Percentiles rank a stretch among this genome's conserved stretches.
These are phyloP conservation scores for Solanum paucissectum DNA, from an alignment of 257 asterid species.

Conservation along the genomic window DNA sequence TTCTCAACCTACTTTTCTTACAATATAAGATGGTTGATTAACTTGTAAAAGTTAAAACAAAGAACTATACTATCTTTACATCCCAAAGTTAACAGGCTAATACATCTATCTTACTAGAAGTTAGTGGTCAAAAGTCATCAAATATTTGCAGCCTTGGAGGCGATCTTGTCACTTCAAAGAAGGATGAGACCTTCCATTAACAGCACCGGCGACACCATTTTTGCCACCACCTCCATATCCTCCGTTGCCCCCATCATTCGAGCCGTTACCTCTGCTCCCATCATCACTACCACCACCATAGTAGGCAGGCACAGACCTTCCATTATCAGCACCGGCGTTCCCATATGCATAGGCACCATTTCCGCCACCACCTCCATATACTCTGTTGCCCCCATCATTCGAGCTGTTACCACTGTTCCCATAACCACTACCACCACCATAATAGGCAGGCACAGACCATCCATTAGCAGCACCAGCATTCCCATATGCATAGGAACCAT, in stretches of 20 bases:
- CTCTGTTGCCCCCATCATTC: too few species aligned
- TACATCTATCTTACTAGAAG: neutral
- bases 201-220: neutral
- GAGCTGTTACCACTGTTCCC: too few species aligned
- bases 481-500: slow-evolving; percentile 7
- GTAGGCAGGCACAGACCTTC: slow-evolving; percentile 22
- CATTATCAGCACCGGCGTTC: too few species aligned
- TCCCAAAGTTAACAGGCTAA: neutral
- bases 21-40: neutral
- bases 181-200: slow-evolving; percentile 64
- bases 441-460: too few species aligned
- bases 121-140: neutral
- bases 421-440: too few species aligned
- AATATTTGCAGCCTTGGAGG: slow-evolving; percentile 2
- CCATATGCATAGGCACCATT: too few species aligned
- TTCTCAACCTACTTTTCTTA: neutral
- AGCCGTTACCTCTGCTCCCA: slow-evolving; percentile 15
- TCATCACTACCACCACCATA: slow-evolving; percentile 36
- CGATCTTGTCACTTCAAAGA: slow-evolving; percentile 44
- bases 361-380: too few species aligned
- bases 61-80: neutral
- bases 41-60: neutral
- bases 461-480: slow-evolving; percentile 19
- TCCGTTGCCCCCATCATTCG: neutral
- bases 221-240: slow-evolving; percentile 13